phyloP scores from a whole-genome alignment of 129 eudicot species.

The Rutidosis leptorrhynchoides region DNA sequence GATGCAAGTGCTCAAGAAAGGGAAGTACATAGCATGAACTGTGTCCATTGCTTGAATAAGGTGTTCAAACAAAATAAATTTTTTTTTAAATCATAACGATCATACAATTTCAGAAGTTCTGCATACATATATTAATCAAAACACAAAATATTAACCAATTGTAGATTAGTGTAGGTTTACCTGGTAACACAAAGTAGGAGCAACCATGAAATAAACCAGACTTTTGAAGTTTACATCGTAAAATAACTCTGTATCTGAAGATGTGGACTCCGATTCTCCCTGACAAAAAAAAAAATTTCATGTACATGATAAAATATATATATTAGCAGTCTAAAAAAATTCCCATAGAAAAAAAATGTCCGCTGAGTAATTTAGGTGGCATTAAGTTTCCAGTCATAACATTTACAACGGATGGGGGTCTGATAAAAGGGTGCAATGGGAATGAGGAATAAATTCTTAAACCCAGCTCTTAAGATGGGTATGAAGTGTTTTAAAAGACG shows the following conservation, averaged over 20 bases:
- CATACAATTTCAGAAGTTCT: background rate
- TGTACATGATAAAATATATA: constrained; percentile 3
- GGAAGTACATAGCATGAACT: background rate
- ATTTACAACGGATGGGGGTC: background rate
- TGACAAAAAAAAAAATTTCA: constrained; percentile 26
- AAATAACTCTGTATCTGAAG: constrained; percentile 46
- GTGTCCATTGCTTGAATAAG: background rate
- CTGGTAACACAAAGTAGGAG: constrained; percentile 98
- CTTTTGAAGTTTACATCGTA: constrained; percentile 63
- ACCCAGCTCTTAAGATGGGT: background rate
- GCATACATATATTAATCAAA: background rate
- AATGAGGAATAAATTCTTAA: background rate
- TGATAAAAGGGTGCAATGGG: background rate
- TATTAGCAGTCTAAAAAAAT: constrained; percentile 5
- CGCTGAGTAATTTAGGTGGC: background rate
- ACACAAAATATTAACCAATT: constrained; percentile 8
- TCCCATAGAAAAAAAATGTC: constrained; percentile 10
- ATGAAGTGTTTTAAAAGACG: background rate
- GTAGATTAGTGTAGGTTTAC: constrained; percentile 32
- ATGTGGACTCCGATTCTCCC: constrained; percentile 49
- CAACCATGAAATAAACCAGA: constrained; percentile 91
- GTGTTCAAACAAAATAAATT: background rate
- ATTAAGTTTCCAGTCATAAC: background rate
- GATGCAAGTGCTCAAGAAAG: background rate
- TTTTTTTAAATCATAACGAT: background rate